phyloP scores from a whole-genome alignment of 108 stramenopile species.

The Nitzschia palea region DNA sequence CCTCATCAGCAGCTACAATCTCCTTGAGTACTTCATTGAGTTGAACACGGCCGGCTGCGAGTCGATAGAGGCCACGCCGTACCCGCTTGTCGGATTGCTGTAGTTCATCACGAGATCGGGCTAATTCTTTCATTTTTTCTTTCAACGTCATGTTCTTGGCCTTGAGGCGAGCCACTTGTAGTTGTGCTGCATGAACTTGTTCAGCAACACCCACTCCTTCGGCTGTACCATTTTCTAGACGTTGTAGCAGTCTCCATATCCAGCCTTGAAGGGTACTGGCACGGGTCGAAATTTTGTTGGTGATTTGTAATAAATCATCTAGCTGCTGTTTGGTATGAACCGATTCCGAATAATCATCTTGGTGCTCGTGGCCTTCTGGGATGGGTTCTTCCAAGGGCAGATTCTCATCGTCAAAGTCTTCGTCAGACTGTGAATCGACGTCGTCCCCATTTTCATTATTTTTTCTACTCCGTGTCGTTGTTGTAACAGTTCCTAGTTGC shows the following conservation, averaged over 20 bases:
- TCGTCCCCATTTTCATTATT: constrained; percentile 9
- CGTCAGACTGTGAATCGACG: not conserved
- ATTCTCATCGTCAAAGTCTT: not conserved
- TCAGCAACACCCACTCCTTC: constrained; percentile 6
- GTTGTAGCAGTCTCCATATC: constrained; percentile 48
- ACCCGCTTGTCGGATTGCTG: constrained; percentile 64
- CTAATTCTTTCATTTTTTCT: constrained; percentile 62
- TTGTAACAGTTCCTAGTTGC: constrained; percentile 11
- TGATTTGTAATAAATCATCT: constrained; percentile 33
- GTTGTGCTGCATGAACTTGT: constrained; percentile 2
- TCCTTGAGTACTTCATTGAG: constrained; percentile 68
- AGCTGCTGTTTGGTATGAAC: constrained; percentile 22
- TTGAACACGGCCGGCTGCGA: constrained; percentile 65
- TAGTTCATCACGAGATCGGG: constrained; percentile 66
- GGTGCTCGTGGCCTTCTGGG: not conserved
- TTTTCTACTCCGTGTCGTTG: constrained; percentile 6
- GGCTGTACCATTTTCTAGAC: constrained; percentile 8
- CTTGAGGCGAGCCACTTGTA: constrained; percentile 18
- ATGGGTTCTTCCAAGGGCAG: not conserved
- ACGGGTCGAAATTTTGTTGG: constrained; percentile 39
- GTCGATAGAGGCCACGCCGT: constrained; percentile 76
- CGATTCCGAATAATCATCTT: not conserved
- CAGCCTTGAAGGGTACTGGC: constrained; percentile 43
- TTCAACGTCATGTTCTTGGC: constrained; percentile 34
- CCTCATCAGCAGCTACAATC: constrained; percentile 58